Evolutionary conservation across 192 early-diverging fungal genomes (phyloP), one percentile per base, ranked within the genome.

Genomic region (Backusella morwellensis): DNA sequence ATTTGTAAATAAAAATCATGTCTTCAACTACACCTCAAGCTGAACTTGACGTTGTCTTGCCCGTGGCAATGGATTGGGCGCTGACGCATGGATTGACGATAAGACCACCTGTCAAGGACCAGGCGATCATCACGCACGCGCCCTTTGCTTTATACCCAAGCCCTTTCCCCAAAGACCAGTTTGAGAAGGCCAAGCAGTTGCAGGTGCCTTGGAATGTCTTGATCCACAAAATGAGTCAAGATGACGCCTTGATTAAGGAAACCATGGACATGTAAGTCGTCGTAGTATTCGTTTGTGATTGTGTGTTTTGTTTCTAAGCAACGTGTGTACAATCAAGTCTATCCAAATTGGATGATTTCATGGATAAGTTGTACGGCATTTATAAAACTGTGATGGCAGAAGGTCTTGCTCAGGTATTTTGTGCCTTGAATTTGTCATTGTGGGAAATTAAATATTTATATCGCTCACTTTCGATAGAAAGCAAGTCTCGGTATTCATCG

Each of bases 81-180:
- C 80, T 95, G 6, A 84, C 93, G 11, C 92, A 97, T 75, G 95
- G 96, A 12, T 77, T 97, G 11, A 85, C 94, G n/a, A 86, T 97
- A 40, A 89, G 90, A 4, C 90, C 93, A 38, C 85, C 90, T n/a
- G 69, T 73, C 23, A 36, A 66, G 50, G 74, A 75, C 47, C 81
- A 82, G 26, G 68, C 85, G 12, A 80, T 88, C 11, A 86, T 93
- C 29, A 90, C 90, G 36, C 95, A 96, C 71, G 94, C 95, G 0
- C 97, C 97, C 7, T 82, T 97, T 42, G 86, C 96, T 0, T 87
- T 99, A 26, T 93, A 92, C 59, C 97, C 97, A 4, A 91, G 94
- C 1, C 92, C 93, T 8, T 95, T 95, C 75, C 97, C 97, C 8
- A 83, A 85, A 35, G 73, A 68, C 21, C 85, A 85, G 74, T 99